phyloP scores from a whole-genome alignment of 495 filamentous ascomycete species.

The Penicillium riverlandense region DNA sequence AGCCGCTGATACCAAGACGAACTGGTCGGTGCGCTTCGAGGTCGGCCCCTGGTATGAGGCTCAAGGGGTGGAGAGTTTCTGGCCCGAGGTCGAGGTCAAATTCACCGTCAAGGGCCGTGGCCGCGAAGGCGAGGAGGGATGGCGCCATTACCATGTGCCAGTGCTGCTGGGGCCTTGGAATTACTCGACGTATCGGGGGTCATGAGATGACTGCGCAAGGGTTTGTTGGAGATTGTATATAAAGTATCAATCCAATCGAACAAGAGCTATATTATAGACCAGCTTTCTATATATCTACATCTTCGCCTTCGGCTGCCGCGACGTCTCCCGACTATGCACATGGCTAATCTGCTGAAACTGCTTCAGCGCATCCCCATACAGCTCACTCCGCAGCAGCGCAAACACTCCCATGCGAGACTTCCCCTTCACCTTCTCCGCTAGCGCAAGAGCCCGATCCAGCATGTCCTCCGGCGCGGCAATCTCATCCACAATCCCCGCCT shows the following conservation, averaged over 20 bases:
- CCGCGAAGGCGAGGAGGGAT: constrained; percentile 50
- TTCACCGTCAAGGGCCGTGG: constrained; percentile 62
- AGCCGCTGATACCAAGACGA: constrained; percentile 34
- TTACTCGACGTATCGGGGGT: constrained; percentile 89
- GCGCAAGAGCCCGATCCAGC: constrained; percentile 33
- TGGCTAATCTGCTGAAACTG: constrained; percentile 43
- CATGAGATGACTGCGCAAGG: constrained; percentile 13
- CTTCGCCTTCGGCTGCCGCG: constrained; percentile 23
- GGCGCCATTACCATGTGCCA: constrained; percentile 87
- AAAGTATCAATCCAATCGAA: not conserved
- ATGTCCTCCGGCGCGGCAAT: constrained; percentile 39
- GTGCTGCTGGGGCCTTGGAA: constrained; percentile 82
- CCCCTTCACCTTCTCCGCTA: constrained; percentile 30
- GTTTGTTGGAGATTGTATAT: not conserved
- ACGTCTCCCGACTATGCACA: constrained; percentile 36
- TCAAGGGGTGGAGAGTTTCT: constrained; percentile 69
- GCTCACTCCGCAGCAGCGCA: constrained; percentile 36
- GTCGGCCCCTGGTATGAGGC: constrained; percentile 69
- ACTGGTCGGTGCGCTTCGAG: constrained; percentile 73
- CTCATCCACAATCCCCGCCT: constrained; percentile 43
- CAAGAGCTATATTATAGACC: no score
- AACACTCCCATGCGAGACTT: constrained; percentile 47
- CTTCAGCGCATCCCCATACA: constrained; percentile 42
- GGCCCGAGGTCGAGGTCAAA: constrained; percentile 80
- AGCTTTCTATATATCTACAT: constrained; percentile 7